Conservation (phyloP, 2,329 filamentous ascomycete species). For the Ceratocystis alfenasii region DNA sequence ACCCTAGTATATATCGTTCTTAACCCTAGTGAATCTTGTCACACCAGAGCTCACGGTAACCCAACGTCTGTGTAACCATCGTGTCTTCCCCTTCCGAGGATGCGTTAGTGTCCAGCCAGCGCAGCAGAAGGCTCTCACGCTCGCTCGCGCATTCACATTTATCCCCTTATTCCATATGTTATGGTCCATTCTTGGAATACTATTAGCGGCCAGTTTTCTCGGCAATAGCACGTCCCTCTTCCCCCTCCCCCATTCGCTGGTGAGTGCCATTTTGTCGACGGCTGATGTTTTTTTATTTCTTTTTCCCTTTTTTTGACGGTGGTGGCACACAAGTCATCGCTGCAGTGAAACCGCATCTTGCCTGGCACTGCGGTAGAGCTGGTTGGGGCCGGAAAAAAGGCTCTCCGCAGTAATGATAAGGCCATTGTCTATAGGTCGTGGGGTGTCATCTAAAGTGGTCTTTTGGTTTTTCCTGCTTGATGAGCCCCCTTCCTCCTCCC, state of each 20-base stretch:
- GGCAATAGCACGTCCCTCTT: background rate
- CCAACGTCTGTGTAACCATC: background rate
- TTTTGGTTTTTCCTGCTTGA: no score
- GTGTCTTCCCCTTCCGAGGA: background rate
- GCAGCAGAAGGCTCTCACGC: no score
- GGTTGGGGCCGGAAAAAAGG: background rate
- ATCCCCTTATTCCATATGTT: background rate
- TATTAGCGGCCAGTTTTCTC: background rate
- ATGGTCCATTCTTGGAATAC: background rate
- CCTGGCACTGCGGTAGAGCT: background rate
- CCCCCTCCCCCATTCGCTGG: background rate
- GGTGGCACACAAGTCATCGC: background rate
- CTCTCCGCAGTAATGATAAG: background rate
- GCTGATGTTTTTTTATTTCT: no score
- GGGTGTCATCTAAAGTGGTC: background rate
- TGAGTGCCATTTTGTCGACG: background rate
- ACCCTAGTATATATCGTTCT: fast-evolving
- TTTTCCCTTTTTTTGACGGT: background rate
- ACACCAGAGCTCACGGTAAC: background rate
- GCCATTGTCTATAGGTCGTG: background rate
- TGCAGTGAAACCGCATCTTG: background rate
- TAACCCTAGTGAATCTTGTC: background rate
- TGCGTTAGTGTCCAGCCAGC: no score
- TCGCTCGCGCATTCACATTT: no score
- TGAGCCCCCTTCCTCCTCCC: no score